Base-by-base conservation (phyloP, 768 basidiomycete genomes). In the Boletales sp. region DNA sequence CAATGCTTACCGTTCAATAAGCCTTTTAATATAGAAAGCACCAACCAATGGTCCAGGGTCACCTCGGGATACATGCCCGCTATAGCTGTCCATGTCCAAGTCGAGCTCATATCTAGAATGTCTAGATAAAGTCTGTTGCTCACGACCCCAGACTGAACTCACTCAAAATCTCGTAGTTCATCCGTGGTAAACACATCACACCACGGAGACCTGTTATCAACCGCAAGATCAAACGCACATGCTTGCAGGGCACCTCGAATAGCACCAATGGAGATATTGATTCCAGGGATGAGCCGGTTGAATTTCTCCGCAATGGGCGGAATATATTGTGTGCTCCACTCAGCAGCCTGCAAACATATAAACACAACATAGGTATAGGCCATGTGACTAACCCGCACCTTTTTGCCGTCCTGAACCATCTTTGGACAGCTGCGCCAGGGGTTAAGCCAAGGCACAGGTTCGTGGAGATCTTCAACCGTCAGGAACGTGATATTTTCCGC, bases 201-300 rank as follows among this genome's bases (percentile, higher is more conserved):
- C 72, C 70, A 72, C 4, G 72, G 69, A 32, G 72, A 70, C 28
- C 41, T 46, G 13, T 61, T 62, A 46, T 56, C 55, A 17, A 67
- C 65, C 2, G 71, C 72, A 39, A 67, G 57, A 51, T 71, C 70
- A 54, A 70, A 72, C 33, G 71, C 65, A 37, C 70, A 69, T 35
- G 70, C 69, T 48, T 70, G 70, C 25, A 73, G 60, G 42, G 70
- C 70, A 15, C 70, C 71, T 48, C 70, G 71, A n/a, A 64, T 59
- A 53, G 71, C 60, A 45, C 58, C 56, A n/a, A 58, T 50, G 9
- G 65, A 65, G 21, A 72, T 54, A 50, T 57, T 51, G 32, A 72
- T 58, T 0, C 60, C 67, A 5, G 68, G 30, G 13, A 38, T 50
- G 28, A 67, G 51, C 36, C 54, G 51, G 57, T 70, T 68, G 37